These are phyloP conservation scores for Pholiota microspora DNA, from an alignment of 768 basidiomycete species.

Conservation along the genomic window DNA sequence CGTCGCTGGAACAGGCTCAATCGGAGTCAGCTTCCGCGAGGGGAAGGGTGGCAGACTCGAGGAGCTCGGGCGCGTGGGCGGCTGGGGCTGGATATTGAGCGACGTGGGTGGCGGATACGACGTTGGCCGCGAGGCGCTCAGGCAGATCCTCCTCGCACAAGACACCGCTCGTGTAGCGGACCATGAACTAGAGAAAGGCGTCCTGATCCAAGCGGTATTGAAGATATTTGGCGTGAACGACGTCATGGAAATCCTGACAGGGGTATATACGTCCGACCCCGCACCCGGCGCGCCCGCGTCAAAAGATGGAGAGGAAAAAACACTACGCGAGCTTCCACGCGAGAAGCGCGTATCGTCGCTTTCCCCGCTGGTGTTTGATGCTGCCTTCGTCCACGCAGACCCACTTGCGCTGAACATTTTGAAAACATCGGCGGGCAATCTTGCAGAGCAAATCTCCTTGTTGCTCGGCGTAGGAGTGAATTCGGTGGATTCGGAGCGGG, in stretches of 20 bases:
- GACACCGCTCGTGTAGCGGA: conserved; percentile 44
- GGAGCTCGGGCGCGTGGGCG: conserved; percentile 70
- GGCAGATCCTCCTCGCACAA: conserved; percentile 58
- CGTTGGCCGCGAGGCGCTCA: conserved; percentile 74
- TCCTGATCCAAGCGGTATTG: conserved; percentile 47
- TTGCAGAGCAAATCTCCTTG: conserved; percentile 59
- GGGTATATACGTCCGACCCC: conserved; percentile 65
- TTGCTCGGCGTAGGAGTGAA: conserved; percentile 42
- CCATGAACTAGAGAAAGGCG: conserved; percentile 1
- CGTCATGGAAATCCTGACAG: conserved; percentile 63
- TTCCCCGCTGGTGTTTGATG: conserved; percentile 72
- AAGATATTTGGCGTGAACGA: conserved; percentile 52
- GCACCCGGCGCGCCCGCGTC: conserved; percentile 16
- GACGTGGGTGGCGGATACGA: conserved; percentile 84
- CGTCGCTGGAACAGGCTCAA: conserved; percentile 82
- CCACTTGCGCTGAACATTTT: conserved; percentile 63
- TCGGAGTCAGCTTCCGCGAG: conserved; percentile 57
- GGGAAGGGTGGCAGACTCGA: conserved; percentile 40
- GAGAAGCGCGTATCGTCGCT: conserved; percentile 78
- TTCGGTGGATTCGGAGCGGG: conserved; percentile 22
- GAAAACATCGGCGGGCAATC: conserved; percentile 43
- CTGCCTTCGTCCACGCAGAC: conserved; percentile 70
- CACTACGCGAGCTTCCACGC: conserved; percentile 37
- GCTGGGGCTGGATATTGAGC: conserved; percentile 84
- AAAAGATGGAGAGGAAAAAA: conserved; percentile 12